These are phyloP conservation scores for Macrophomina pseudophaseolina DNA, from an alignment of 2,329 filamentous ascomycete genomes.

Conservation along the genomic window DNA sequence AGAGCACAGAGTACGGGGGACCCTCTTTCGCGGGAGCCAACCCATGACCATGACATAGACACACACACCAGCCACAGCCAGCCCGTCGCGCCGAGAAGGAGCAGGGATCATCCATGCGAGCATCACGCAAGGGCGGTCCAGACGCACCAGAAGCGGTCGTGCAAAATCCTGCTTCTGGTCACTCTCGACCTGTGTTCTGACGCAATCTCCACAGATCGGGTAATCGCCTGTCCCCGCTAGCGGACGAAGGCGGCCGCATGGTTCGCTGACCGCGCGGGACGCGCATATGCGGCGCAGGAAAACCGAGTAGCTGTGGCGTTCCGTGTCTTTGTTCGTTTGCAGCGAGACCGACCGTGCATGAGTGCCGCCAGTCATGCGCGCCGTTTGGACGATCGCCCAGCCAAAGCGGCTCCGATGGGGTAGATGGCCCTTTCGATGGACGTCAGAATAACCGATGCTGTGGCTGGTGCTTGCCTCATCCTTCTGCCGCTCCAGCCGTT, in stretches of 20 bases:
- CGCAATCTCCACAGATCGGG: constrained; percentile 18
- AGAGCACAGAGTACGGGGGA: background rate
- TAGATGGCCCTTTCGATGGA: background rate
- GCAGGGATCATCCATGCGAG: constrained; percentile 17
- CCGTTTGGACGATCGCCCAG: background rate
- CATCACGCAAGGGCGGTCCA: background rate
- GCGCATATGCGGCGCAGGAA: background rate
- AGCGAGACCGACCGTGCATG: background rate
- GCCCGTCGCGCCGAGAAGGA: background rate
- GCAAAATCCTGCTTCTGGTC: constrained; percentile 15
- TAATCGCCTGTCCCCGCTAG: background rate
- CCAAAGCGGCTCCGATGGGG: background rate
- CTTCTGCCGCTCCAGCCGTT: too few species aligned
- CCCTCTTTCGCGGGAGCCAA: too few species aligned
- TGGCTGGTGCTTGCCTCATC: too few species aligned
- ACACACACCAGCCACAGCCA: constrained; percentile 13
- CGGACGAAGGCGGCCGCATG: background rate
- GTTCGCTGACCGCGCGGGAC: background rate
- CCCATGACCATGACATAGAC: constrained; percentile 17
- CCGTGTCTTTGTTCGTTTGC: background rate
- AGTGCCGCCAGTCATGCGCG: background rate
- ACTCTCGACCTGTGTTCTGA: background rate
- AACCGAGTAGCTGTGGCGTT: background rate
- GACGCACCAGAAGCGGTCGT: background rate
- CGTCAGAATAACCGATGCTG: background rate